A percentile compares a stretch with the other conserved stretches of the same genome.
Conservation (phyloP, 2,329 filamentous ascomycete genomes). For the Purpureocillium takamizusanense region DNA sequence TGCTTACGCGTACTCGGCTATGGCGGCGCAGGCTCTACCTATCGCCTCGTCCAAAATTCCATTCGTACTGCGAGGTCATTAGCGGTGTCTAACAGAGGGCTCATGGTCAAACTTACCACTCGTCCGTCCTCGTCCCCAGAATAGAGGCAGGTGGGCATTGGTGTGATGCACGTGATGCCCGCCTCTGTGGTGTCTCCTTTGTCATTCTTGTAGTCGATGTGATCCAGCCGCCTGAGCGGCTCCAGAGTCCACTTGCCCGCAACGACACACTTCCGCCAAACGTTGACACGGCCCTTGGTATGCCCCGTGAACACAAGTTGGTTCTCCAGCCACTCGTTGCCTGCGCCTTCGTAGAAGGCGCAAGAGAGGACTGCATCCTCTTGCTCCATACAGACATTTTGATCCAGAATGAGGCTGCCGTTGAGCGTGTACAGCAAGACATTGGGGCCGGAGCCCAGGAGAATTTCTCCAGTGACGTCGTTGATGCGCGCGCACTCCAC, state of each 20-base stretch:
- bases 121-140: constrained; percentile 89
- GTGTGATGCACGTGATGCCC: constrained; percentile 77
- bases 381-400: constrained; percentile 61
- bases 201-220: constrained; percentile 59
- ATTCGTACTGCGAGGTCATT: constrained; percentile 43
- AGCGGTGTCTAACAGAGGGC: background rate
- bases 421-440: constrained; percentile 82
- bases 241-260: constrained; percentile 64
- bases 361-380: constrained; percentile 76
- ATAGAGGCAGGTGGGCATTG: constrained; percentile 77
- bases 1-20: background rate
- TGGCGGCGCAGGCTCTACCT: constrained; percentile 33
- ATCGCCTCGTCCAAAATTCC: constrained; percentile 51
- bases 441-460: constrained; percentile 69
- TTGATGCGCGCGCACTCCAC: constrained; percentile 77
- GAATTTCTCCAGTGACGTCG: constrained; percentile 81
- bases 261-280: constrained; percentile 51
- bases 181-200: constrained; percentile 49
- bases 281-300: constrained; percentile 71
- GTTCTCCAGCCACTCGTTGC: constrained; percentile 85
- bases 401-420: constrained; percentile 70
- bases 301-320: constrained; percentile 87
- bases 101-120: constrained; percentile 49
- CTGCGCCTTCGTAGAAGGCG: constrained; percentile 85
- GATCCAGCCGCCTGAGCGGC: constrained; percentile 73